Evolutionary conservation across 208 protist genomes (phyloP), one percentile per base, ranked within the genome.

Genomic region (Leishmania braziliensis): DNA sequence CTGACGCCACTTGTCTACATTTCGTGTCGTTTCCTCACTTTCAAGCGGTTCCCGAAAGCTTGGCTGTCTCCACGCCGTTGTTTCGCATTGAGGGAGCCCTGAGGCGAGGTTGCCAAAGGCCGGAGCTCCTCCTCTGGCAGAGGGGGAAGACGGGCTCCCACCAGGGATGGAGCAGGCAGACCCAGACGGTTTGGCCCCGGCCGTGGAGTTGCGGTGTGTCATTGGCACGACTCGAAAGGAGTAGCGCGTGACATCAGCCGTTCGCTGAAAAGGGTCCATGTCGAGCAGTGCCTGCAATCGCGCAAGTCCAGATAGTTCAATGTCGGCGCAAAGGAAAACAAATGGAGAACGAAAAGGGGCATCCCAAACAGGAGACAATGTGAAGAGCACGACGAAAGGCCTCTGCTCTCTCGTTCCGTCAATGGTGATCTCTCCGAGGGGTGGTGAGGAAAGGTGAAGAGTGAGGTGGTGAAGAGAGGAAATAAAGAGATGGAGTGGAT

Each of bases 181-280:
- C 48, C 26, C 46, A 23, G 69, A 51, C 2, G 23, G 2, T 5
- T 51, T 36, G 69, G 26, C 23, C 69, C 26, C 69, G 43, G 43
- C n/a, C 20, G 62, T 80, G 29, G 62, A 58, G 56, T 73, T 50
- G 54, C 79, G 78, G 60, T 86, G 82, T 33, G 82, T 86, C 82
- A 86, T 86, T 3, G 82, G 82, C 74, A 86, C 82, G 0, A 48
- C 33, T 14, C 82, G 82, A 46, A 86, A 86, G 26, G 56, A 54
- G 33, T 68, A 36, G 75, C n/a, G 18, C 2, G 75, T 53, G 70
- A 29, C 71, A 56, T 39, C 60, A 73, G 23, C 48, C 26, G 69
- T 73, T n/a, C 69, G 39, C 36, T 70, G 81, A 51, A 85, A 85
- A 58, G 81, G 81, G 48, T 85, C 81, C 81, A 86, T 84, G 69